Evolutionary conservation across 345 rosid species (phyloP).

Genomic region (Populus simonii): DNA sequence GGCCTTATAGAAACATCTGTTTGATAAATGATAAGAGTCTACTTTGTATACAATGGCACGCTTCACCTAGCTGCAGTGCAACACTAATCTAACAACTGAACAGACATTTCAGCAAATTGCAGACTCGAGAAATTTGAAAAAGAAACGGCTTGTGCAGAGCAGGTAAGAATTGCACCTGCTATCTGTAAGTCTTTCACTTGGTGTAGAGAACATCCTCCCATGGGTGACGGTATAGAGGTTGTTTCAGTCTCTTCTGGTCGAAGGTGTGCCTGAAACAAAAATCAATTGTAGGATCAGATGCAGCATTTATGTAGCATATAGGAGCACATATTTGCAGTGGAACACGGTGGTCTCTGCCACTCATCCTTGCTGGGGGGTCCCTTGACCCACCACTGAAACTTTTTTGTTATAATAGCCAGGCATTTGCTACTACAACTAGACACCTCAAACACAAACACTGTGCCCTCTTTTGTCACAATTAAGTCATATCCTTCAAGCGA

Average conservation of each 20-base stretch:
- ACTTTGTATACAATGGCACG: neutral
- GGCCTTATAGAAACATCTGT: neutral
- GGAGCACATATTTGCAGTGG: neutral
- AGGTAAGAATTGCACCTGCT: constrained; percentile 9
- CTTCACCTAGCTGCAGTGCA: constrained; percentile 10
- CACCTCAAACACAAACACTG: neutral
- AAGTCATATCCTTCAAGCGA: neutral
- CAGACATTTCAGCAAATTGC: constrained; percentile 12
- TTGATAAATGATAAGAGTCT: neutral
- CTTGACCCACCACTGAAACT: constrained; percentile 3
- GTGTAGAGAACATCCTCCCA: constrained; percentile 99
- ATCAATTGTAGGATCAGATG: constrained; percentile 3
- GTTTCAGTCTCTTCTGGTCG: constrained; percentile 95
- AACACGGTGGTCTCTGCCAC: neutral
- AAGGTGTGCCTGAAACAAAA: constrained; percentile 65
- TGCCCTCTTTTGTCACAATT: neutral
- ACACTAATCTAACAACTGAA: constrained; percentile 26
- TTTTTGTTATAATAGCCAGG: neutral
- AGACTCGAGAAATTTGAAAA: constrained; percentile 8
- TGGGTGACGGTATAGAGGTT: constrained; percentile 91
- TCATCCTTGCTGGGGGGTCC: neutral
- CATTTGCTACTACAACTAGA: neutral
- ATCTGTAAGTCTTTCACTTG: constrained; percentile 43
- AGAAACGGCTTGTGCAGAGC: constrained; percentile 1
- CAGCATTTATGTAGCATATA: neutral